Evolutionary conservation across 208 protist species (phyloP), one percentile per base, ranked within the genome.

Genomic region (Leishmania major): DNA sequence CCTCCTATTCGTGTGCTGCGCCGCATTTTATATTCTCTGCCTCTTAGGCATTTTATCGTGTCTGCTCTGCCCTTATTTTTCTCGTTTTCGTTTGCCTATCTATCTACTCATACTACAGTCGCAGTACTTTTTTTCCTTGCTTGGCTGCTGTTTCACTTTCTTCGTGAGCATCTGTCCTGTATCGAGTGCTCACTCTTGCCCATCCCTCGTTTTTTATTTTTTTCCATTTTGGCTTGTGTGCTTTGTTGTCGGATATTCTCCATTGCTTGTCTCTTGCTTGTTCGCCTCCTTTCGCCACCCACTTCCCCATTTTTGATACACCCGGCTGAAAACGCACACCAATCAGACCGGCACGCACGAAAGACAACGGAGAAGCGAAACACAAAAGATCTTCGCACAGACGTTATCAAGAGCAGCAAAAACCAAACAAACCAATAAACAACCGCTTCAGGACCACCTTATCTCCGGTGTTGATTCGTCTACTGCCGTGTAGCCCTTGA

Each of bases 161-260:
- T 53, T 78, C 3, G 31, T 45, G 31, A 7, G 37, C 2, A 28
- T 5, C 62, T 17, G 15, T n/a, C 53, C 19, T 19, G 35, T 45
- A 22, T 59, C 40, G n/a, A 17, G 1, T 62, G 10, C 35, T 77
- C 35, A 45, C 40, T 25, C 53, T 45, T 77, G 4, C n/a, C 55
- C 17, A 19, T 64, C 35, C 79, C 78, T 81, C 22, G 60, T 22
- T 62, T 62, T 83, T 0, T 55, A 10, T 55, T 40, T 25, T n/a
- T 66, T 75, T 74, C 37, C 5, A 35, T 11, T 22, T 31, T 10
- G 10, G 45, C 5, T 22, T 1, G 25, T 7, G 5, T 75, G 25
- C 15, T 43, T 75, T 31, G 0, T 31, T 72, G 28, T 51, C 0
- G 8, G 40, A 45, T 59, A 11, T 67, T 17, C 64, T 70, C 64